Conservation (phyloP, 169 alveolate genomes). For the Cryptosporidium viatorum region DNA sequence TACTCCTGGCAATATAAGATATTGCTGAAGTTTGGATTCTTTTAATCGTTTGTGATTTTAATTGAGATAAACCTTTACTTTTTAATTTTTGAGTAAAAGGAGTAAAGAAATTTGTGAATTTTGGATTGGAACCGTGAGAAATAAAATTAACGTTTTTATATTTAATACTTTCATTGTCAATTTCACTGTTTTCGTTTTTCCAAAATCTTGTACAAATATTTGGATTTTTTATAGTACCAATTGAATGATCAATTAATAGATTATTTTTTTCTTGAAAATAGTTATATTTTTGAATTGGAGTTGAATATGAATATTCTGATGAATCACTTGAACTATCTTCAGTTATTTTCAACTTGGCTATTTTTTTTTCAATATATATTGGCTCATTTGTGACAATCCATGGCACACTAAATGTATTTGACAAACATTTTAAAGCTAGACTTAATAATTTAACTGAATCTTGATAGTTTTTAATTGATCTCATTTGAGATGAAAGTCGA, state of each 20-base stretch:
- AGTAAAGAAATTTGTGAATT: not conserved
- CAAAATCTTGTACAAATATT: not conserved
- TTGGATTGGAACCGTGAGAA: not conserved
- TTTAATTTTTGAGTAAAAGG: slow-evolving; percentile 43
- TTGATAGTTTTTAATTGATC: not conserved
- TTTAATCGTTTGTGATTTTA: slow-evolving; percentile 62
- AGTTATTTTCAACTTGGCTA: not conserved
- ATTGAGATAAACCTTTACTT: slow-evolving; percentile 13
- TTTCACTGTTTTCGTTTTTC: not conserved
- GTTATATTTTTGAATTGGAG: not conserved
- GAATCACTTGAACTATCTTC: not conserved
- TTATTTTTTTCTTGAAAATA: not conserved
- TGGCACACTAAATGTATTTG: slow-evolving; percentile 33
- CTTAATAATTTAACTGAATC: slow-evolving; percentile 27
- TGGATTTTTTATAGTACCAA: not conserved
- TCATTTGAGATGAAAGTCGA: slow-evolving; percentile 32
- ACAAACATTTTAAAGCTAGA: slow-evolving; percentile 11
- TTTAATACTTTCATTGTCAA: not conserved
- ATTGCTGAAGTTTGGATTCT: slow-evolving; percentile 54
- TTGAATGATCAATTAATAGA: not conserved
- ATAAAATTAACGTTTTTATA: not conserved
- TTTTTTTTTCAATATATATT: not conserved
- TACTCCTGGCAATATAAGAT: not conserved
- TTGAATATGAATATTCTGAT: not conserved
- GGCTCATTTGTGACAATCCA: slow-evolving; percentile 10